A percentile compares a stretch with the other conserved stretches of the same genome.
Evolutionary conservation across 176 grass and related monocot species (phyloP).

Genomic region (Eremochloa ophiuroides): DNA sequence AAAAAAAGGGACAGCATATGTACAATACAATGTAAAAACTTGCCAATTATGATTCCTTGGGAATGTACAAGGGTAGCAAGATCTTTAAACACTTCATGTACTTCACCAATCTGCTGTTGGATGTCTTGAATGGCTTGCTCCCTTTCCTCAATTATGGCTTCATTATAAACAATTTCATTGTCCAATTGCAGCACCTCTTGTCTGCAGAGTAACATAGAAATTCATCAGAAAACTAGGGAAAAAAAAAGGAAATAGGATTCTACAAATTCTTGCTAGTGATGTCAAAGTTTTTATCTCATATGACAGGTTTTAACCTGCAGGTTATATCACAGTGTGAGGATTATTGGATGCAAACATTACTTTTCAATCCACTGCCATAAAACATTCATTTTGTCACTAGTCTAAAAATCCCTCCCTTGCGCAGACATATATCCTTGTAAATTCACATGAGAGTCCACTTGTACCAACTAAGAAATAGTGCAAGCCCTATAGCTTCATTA

Average conservation of each 20-base stretch:
- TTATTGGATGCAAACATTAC: not conserved
- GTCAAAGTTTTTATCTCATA: not conserved
- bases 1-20: not conserved
- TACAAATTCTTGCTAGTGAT: not conserved
- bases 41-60: slow-evolving; percentile 78
- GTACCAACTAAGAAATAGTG: not conserved
- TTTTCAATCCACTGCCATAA: not conserved
- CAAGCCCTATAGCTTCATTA: not conserved
- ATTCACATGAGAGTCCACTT: not conserved
- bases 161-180: slow-evolving; percentile 93
- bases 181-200: slow-evolving; percentile 86
- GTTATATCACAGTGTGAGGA: not conserved
- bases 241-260: not conserved
- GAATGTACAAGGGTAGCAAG: slow-evolving; percentile 86
- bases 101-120: slow-evolving; percentile 95
- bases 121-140: slow-evolving; percentile 91
- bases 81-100: slow-evolving; percentile 94
- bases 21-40: slow-evolving; percentile 17
- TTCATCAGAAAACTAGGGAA: not conserved
- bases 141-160: slow-evolving; percentile 96
- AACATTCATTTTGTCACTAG: not conserved
- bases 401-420: not conserved
- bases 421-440: not conserved
- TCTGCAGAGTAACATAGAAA: slow-evolving; percentile 36
- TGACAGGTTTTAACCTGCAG: not conserved